Evolutionary conservation across 257 asterid genomes (phyloP).

Genomic region (Solanum sejunctum): DNA sequence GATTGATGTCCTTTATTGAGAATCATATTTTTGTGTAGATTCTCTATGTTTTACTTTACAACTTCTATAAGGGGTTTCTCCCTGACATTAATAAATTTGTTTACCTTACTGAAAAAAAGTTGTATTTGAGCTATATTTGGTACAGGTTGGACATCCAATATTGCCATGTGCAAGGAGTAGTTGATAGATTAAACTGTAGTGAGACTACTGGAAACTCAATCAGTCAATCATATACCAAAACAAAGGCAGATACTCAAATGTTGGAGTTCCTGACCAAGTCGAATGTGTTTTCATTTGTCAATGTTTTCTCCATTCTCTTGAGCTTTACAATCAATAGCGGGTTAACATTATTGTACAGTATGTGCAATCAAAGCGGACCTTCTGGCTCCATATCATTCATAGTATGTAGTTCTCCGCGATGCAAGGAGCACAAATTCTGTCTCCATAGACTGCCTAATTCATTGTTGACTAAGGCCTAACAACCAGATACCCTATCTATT

Average conservation of each 20-base stretch:
- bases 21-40: not conserved
- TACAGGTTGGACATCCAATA: not conserved
- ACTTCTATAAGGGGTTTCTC: not conserved
- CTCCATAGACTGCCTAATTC: not conserved
- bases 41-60: not conserved
- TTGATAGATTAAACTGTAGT: not conserved
- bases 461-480: not conserved
- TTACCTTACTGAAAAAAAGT: not conserved
- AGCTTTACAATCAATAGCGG: not conserved
- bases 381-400: not conserved
- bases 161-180: not conserved
- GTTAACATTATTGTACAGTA: not conserved
- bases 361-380: not conserved
- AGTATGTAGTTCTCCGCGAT: not conserved
- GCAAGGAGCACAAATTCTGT: not conserved
- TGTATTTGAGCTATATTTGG: not conserved
- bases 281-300: not conserved
- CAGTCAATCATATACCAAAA: not conserved
- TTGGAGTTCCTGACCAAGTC: not conserved
- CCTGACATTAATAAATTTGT: not conserved
- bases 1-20: not conserved
- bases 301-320: not conserved
- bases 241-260: not conserved
- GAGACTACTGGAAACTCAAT: not conserved
- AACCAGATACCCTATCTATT: not conserved